These are phyloP conservation scores for Vanrija sp. DNA, from an alignment of 1,284 basidiomycete species.

Conservation along the genomic window DNA sequence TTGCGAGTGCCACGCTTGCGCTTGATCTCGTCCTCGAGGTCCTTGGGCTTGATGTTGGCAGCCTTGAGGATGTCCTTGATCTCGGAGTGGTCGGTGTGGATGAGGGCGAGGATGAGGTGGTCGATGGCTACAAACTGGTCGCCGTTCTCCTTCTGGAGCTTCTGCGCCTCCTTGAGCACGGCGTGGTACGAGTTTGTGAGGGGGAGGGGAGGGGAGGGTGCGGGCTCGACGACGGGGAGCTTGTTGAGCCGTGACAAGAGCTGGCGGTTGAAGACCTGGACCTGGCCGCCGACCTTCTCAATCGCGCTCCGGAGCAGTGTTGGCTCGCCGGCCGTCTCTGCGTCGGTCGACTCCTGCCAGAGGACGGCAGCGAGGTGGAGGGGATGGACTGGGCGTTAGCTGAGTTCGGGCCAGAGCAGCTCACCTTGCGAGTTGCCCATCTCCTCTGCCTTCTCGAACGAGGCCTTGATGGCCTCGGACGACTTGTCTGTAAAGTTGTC, in stretches of 20 bases:
- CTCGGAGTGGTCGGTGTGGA: conserved; percentile 53
- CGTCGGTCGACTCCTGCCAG: conserved; percentile 36
- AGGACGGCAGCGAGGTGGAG: conserved; percentile 47
- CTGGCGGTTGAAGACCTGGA: conserved; percentile 39
- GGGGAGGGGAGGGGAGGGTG: conserved; percentile 68
- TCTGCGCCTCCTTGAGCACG: conserved; percentile 74
- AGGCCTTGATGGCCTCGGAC: conserved; percentile 53
- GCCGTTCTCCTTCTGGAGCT: conserved; percentile 72
- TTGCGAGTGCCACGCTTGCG: conserved; percentile 53
- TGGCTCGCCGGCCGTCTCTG: conserved; percentile 27
- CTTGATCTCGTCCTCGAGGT: conserved; percentile 54
- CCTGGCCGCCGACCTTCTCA: conserved; percentile 46
- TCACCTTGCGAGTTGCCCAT: conserved; percentile 43
- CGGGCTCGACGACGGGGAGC: conserved; percentile 75
- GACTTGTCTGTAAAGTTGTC: conserved; percentile 51
- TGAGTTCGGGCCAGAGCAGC: conserved; percentile 2
- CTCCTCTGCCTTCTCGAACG: conserved; percentile 51
- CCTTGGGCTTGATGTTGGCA: conserved; percentile 49
- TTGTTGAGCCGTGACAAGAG: conserved; percentile 49
- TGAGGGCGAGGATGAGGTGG: conserved; percentile 67
- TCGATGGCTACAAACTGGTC: conserved; percentile 94
- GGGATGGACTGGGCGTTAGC: conserved; percentile 37
- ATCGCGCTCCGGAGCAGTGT: conserved; percentile 41
- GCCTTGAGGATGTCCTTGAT: conserved; percentile 52
- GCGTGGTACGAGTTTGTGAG: conserved; percentile 62